Conservation (phyloP, 1,284 basidiomycete species). For the Cutaneotrichosporon sp. region DNA sequence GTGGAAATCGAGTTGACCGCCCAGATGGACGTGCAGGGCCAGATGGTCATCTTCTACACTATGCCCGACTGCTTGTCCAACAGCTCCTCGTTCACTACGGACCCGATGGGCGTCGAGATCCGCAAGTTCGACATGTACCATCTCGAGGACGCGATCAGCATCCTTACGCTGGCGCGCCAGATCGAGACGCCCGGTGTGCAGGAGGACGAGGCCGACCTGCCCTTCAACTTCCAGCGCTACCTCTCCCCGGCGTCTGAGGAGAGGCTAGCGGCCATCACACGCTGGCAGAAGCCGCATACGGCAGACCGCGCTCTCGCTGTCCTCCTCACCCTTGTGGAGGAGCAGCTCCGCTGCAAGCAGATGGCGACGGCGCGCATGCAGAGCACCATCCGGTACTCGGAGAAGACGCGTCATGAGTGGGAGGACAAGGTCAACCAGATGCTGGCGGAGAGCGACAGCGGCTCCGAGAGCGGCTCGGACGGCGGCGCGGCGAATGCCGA, state of each 20-base stretch:
- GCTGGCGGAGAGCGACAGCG: slow-evolving; percentile 62
- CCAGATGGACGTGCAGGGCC: slow-evolving; percentile 50
- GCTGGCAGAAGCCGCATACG: slow-evolving; percentile 80
- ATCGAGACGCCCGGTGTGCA: slow-evolving; percentile 86
- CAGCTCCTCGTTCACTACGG: slow-evolving; percentile 9
- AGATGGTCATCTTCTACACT: slow-evolving; percentile 76
- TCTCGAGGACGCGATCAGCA: slow-evolving; percentile 80
- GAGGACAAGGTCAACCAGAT: slow-evolving; percentile 76
- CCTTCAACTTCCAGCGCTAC: slow-evolving; percentile 88
- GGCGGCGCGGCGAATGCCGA: neutral
- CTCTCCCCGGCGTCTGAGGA: slow-evolving; percentile 83
- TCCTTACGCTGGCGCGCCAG: slow-evolving; percentile 75
- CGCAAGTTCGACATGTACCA: slow-evolving; percentile 76
- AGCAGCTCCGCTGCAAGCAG: slow-evolving; percentile 87
- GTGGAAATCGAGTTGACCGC: slow-evolving; percentile 57
- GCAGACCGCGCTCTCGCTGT: slow-evolving; percentile 81
- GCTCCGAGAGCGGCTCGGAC: slow-evolving; percentile 43
- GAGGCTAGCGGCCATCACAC: slow-evolving; percentile 74
- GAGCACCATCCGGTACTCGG: slow-evolving; percentile 95
- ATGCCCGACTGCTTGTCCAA: slow-evolving; percentile 32
- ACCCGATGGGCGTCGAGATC: slow-evolving; percentile 66
- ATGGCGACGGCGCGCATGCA: slow-evolving; percentile 95
- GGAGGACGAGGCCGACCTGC: slow-evolving; percentile 85
- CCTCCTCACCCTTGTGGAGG: slow-evolving; percentile 81
- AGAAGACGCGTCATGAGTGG: slow-evolving; percentile 97